Percentiles rank a stretch among this genome's conserved stretches.
Conservation (phyloP, 257 asterid genomes). For the Sherardia arvensis region DNA sequence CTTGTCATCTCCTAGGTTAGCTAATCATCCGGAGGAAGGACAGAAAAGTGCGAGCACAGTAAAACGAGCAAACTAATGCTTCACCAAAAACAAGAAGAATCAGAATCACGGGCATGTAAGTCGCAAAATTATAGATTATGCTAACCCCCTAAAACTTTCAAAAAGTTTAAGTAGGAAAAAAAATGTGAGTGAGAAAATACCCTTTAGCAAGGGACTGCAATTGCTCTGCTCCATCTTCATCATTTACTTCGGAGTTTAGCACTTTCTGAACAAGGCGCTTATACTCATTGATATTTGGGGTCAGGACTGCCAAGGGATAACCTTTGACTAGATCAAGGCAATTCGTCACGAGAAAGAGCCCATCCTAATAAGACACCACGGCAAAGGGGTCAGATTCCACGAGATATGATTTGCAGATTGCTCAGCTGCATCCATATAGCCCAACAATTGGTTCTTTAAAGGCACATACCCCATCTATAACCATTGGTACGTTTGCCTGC, state of each 20-base stretch:
- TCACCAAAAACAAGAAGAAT: not conserved
- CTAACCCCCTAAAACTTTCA: not conserved
- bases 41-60: not conserved
- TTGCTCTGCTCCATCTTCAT: slow-evolving; percentile 58
- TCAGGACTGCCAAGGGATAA: slow-evolving; percentile 87
- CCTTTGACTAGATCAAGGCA: slow-evolving; percentile 63
- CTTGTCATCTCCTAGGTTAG: not conserved
- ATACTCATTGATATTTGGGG: slow-evolving; percentile 90
- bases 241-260: slow-evolving; percentile 57
- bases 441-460: slow-evolving; percentile 5
- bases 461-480: slow-evolving; percentile 82
- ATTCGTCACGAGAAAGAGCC: slow-evolving; percentile 84
- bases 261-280: slow-evolving; percentile 86
- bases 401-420: not conserved
- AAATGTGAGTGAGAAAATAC: slow-evolving; percentile 19
- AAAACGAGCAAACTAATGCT: too few relatives aligned
- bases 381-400: slow-evolving; percentile 16
- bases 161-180: slow-evolving; percentile 6
- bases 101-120: not conserved
- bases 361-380: slow-evolving; percentile 52
- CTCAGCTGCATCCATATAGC: not conserved
- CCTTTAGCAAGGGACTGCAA: slow-evolving; percentile 72
- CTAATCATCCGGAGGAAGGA: not conserved
- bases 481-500: slow-evolving; percentile 78
- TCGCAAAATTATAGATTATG: not conserved